phyloP scores from a whole-genome alignment of 1,139 yeast species.

The Arxiozyma bovina region DNA sequence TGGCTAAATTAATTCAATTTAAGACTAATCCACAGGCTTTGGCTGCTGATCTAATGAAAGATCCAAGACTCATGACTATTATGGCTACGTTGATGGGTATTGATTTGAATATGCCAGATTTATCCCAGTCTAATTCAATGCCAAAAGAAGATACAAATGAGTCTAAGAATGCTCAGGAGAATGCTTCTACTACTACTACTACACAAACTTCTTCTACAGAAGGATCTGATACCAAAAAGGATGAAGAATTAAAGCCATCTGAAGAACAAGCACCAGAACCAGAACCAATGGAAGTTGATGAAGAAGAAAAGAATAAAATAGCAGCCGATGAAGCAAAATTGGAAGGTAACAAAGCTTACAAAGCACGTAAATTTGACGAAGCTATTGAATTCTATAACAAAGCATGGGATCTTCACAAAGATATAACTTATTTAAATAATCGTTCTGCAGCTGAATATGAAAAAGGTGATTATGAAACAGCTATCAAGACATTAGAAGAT shows the following conservation, averaged over 20 bases:
- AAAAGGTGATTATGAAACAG: conserved; percentile 82
- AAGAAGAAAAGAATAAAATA: conserved; percentile 34
- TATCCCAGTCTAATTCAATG: conserved; percentile 19
- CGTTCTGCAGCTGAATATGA: conserved; percentile 97
- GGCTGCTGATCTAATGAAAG: conserved; percentile 55
- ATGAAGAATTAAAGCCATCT: conserved; percentile 18
- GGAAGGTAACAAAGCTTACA: conserved; percentile 80
- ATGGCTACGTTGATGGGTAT: conserved; percentile 84
- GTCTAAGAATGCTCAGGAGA: conserved; percentile 10
- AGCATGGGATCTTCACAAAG: conserved; percentile 78
- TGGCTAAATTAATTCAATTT: conserved; percentile 57
- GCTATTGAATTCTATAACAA: conserved; percentile 79
- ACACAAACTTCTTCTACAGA: too few relatives aligned
- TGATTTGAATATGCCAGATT: conserved; percentile 45
- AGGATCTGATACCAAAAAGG: conserved; percentile 7
- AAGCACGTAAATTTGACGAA: conserved; percentile 80
- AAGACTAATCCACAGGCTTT: conserved; percentile 66
- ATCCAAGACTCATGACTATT: conserved; percentile 82
- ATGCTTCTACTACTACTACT: conserved; percentile 9
- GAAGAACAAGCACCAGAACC: conserved; percentile 28
- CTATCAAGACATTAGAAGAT: conserved; percentile 67
- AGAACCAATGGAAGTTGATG: conserved; percentile 33
- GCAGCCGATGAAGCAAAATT: conserved; percentile 76
- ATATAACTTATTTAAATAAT: conserved; percentile 89
- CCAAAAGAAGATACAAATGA: conserved; percentile 30